Base-by-base conservation (phyloP, 78 protist species). In the Chrysochromulina tobinii region DNA sequence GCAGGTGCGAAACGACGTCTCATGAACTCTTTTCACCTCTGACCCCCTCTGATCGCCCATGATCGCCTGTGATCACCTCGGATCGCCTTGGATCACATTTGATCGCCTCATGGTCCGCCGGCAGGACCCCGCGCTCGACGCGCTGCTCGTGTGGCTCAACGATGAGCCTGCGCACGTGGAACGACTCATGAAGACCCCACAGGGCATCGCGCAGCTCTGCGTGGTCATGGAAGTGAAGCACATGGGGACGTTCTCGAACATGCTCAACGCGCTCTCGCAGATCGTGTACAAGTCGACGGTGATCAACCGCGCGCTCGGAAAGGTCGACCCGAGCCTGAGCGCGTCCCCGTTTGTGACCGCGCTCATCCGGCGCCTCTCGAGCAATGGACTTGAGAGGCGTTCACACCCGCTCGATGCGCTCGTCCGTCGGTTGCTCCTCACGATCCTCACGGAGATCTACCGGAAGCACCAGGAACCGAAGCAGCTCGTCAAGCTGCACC, bases 41-140 rank as follows among this genome's bases (percentile, higher is more conserved):
- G 38, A 38, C 38, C 38, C 38, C 38, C 38, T 38, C 38, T 38
- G 38, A 38, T 38, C 38, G 38, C 38, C 38, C 38, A 38, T 38
- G 38, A 38, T 38, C 38, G 38, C 38, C 38, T 38, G 38, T 38
- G 38, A 38, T 38, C 38, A 38, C 38, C 38, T 38, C 38, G 38
- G 38, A 38, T 38, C 38, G 38, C 38, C 38, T 38, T 38, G 38
- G 38, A 38, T 38, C 38, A 38, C 38, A 38, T 38, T 38, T 38
- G 38, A 38, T 38, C 38, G 38, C 38, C 38, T 38, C 38, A 38
- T 38, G 72, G 27, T 4, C 58, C 72, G 89, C 83, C 95, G 94
- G 94, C 95, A 95, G 84, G 95, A 88, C 25, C 93, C 91, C 58
- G 98, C 97, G 23, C 57, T 96, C 81, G 98, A 96, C 67, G 93